These are phyloP conservation scores for Magnusiomyces tetraspermus DNA, from an alignment of 1,139 yeast species.

Conservation along the genomic window DNA sequence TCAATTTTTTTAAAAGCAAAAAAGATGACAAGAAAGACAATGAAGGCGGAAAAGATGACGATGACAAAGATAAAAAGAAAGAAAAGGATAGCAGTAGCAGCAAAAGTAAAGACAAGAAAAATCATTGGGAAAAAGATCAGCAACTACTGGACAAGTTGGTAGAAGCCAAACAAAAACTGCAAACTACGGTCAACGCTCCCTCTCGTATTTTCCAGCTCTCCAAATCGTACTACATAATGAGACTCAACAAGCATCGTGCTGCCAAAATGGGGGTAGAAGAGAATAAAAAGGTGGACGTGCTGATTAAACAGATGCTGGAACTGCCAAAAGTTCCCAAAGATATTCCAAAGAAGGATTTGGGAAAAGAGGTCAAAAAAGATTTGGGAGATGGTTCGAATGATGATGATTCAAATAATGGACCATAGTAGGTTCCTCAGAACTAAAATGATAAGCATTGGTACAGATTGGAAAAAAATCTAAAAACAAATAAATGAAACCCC, in stretches of 20 bases:
- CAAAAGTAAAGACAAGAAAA: constrained; percentile 13
- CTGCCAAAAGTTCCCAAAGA: constrained; percentile 51
- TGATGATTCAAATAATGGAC: too few relatives aligned
- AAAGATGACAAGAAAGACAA: constrained; percentile 24
- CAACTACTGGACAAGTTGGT: constrained; percentile 19
- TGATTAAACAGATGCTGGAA: constrained; percentile 37
- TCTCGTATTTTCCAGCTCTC: constrained; percentile 45
- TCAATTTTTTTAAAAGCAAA: not conserved
- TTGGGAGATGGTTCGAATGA: not conserved
- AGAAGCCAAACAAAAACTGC: constrained; percentile 15
- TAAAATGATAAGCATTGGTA: too few relatives aligned
- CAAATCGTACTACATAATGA: constrained; percentile 43
- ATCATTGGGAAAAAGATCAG: constrained; percentile 16
- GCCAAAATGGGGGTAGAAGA: constrained; percentile 27
- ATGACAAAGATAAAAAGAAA: constrained; percentile 18
- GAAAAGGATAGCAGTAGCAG: constrained; percentile 17
- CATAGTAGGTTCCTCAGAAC: too few relatives aligned
- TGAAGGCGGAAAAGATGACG: constrained; percentile 19
- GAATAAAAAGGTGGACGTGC: constrained; percentile 36
- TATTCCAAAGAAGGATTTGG: too few relatives aligned
- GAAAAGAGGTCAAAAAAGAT: not conserved
- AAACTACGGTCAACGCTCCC: constrained; percentile 28
- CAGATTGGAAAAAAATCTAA: too few relatives aligned
- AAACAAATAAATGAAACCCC: too few relatives aligned
- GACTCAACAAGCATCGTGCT: constrained; percentile 40